Base-by-base conservation (phyloP, 2,329 filamentous ascomycete genomes). In the Leptographium flavum region DNA sequence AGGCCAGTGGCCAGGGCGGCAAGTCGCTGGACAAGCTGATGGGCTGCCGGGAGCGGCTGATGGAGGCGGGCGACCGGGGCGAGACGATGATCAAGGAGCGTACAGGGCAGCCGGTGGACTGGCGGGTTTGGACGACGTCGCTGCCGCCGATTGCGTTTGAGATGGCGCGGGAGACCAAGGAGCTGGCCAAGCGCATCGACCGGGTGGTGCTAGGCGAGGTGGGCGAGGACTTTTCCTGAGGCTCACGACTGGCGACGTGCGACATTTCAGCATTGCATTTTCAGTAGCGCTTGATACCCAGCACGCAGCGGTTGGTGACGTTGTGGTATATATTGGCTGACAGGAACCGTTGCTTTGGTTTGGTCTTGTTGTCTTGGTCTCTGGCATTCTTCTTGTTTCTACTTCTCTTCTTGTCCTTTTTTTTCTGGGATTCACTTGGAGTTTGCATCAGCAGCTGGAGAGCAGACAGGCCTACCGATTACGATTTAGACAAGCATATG, bases 101-200 rank as follows among this genome's bases (percentile, higher is more conserved):
- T 40, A 63, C 68, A 35, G 65, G 74, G 39, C 68, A 69, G 36
- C 68, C 71, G 45, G 64, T 69, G 49, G 70, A 75, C 51, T 79
- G 75, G 75, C 69, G 69, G 50, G 68, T 70, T 56, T 81, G 81
- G 68, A 81, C 74, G 45, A 79, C 82, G 59, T 79, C 76, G 25
- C 65, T 94, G 42, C 85, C 85, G 11, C 85, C 85, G 2, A 79
- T 92, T 53, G 85, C 85, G n/a, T 93, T 93, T 61, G 83, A 87
- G 62, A 82, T 90, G 57, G 86, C 83, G 7, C 73, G 83, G 48
- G 83, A 87, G 62, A 83, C 82, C 43, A 92, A 90, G 67, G 85
- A 84, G 58, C 65, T 86, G 48, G 73, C 77, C 35, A 54, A 56
- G 47, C 50, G 53, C 7, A 51, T 56, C 30, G 61, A 55, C 45